Evolutionary conservation across 768 basidiomycete species (phyloP).

Genomic region (Sarcodon aspratus): DNA sequence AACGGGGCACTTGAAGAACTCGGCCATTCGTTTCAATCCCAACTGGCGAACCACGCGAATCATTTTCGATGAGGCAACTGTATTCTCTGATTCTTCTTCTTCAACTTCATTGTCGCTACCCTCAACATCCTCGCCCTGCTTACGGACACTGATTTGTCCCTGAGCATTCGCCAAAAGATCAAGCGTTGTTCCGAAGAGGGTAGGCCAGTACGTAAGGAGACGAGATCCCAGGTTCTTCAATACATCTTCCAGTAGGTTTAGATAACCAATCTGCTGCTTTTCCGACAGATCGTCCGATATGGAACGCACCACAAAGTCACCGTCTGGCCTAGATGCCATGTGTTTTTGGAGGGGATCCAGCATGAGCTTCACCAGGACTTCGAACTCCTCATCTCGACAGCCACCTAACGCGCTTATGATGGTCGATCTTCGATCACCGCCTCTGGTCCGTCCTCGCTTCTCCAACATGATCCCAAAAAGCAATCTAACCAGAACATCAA

Average conservation of each 20-base stretch:
- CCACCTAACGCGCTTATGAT: slow-evolving; percentile 61
- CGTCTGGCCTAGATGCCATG: not conserved
- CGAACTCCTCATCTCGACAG: slow-evolving; percentile 65
- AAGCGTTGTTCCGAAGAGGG: slow-evolving; percentile 58
- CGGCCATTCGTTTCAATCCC: slow-evolving; percentile 76
- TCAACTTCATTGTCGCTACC: slow-evolving; percentile 25
- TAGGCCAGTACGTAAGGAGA: slow-evolving; percentile 60
- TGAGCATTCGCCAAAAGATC: slow-evolving; percentile 61
- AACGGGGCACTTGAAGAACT: slow-evolving; percentile 74
- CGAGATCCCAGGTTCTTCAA: slow-evolving; percentile 72
- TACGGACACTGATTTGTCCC: slow-evolving; percentile 28
- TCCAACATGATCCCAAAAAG: slow-evolving; percentile 87
- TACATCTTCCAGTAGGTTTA: slow-evolving; percentile 78
- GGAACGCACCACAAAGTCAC: slow-evolving; percentile 5
- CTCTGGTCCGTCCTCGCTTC: slow-evolving; percentile 54
- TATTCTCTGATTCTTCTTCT: slow-evolving; percentile 19
- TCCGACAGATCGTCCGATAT: slow-evolving; percentile 24
- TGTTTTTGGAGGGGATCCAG: slow-evolving; percentile 44
- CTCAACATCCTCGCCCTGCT: slow-evolving; percentile 18
- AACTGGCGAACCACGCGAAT: slow-evolving; percentile 64
- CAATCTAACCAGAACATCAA: slow-evolving; percentile 63
- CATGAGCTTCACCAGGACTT: slow-evolving; percentile 80
- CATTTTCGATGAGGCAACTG: slow-evolving; percentile 22
- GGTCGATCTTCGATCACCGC: slow-evolving; percentile 60
- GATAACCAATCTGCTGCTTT: slow-evolving; percentile 75